Percentiles rank a stretch among this genome's conserved stretches.
Evolutionary conservation across 2,329 filamentous ascomycete species (phyloP).

Genomic region (Hypocrella siamensis): DNA sequence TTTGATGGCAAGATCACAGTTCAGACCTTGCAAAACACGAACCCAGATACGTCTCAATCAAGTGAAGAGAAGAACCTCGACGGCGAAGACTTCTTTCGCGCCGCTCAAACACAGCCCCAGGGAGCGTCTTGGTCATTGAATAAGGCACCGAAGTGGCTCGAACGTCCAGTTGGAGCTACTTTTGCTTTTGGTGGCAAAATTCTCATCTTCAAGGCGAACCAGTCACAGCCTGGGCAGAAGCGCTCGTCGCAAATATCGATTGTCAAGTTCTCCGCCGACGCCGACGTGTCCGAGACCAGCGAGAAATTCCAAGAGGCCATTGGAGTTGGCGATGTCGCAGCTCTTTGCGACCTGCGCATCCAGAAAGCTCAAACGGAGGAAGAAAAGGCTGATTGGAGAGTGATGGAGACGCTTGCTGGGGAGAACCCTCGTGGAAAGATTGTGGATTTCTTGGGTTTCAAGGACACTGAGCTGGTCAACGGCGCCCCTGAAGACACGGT

Average conservation of each 20-base stretch:
- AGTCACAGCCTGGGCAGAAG: conserved; percentile 45
- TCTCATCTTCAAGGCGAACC: conserved; percentile 51
- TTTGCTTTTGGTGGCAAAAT: conserved; percentile 96
- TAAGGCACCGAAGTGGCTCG: conserved; percentile 81
- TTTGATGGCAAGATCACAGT: conserved; percentile 94
- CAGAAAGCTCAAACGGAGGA: conserved; percentile 65
- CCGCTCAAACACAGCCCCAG: conserved; percentile 82
- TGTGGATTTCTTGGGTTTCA: conserved; percentile 80
- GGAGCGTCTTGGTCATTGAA: conserved; percentile 74
- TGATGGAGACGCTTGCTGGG: conserved; percentile 76
- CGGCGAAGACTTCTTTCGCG: conserved; percentile 92
- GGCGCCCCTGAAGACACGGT: conserved; percentile 24
- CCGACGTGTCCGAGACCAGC: conserved; percentile 66
- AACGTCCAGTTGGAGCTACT: conserved; percentile 68
- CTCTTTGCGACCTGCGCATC: conserved; percentile 69
- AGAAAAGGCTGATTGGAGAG: conserved; percentile 91
- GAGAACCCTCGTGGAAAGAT: conserved; percentile 77
- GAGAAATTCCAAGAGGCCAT: conserved; percentile 77
- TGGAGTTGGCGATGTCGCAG: conserved; percentile 57
- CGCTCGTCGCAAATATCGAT: conserved; percentile 66
- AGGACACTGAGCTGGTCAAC: conserved; percentile 38
- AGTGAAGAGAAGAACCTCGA: conserved; percentile 57
- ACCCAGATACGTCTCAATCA: conserved; percentile 54
- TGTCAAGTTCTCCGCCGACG: conserved; percentile 77
- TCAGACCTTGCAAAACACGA: conserved; percentile 89